Base-by-base conservation (phyloP, 257 asterid genomes). In the Solanum gracilifrons region DNA sequence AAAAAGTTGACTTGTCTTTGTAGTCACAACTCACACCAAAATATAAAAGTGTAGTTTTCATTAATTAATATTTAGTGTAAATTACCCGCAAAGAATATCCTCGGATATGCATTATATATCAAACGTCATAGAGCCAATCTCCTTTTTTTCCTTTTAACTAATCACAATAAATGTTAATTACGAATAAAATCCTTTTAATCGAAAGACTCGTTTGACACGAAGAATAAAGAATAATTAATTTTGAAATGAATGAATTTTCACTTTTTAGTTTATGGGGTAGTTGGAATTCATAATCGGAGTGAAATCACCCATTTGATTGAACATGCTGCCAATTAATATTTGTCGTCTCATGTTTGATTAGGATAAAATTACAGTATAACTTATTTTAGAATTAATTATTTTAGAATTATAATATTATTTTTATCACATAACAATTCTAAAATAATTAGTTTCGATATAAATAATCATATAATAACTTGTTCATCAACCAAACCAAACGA, bases 71-170 rank as follows among this genome's bases (percentile, higher is more conserved):
- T 46, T 60, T 12, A 43, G 46, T 79, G 27, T 37, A 32, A 35
- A n/a, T 64, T 11, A 36, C 31, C 64, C 23, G 7, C 48, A 87
- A 77, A 68, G 92, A n/a, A 90, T 88, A 90, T 88, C 25, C 89
- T 27, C 2, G 92, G 71, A 90, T 90, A 88, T 88, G 27, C 89
- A 68, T 74, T 21, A 0, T 55, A 6, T 16, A 43, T 48, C 79
- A 36, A 33, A 89, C 58, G 46, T 64, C 58, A 35, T 76, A 18
- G 21, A 16, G 15, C 36, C 55, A 62, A 71, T 23, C 32, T 6
- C 86, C 89, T 48, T 48, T 11, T 8, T 55, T 55, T 0, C n/a
- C 10, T 18, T 55, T 43, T 48, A 82, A 48, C 12, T 31, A 82
- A 79, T 79, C 85, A 82, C 6, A 48, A 29, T 80, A 46, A 80